Percentiles rank a stretch among this genome's conserved stretches.
These are phyloP conservation scores for Phytophthora brassicae DNA, from an alignment of 352 stramenopile species.

Conservation along the genomic window DNA sequence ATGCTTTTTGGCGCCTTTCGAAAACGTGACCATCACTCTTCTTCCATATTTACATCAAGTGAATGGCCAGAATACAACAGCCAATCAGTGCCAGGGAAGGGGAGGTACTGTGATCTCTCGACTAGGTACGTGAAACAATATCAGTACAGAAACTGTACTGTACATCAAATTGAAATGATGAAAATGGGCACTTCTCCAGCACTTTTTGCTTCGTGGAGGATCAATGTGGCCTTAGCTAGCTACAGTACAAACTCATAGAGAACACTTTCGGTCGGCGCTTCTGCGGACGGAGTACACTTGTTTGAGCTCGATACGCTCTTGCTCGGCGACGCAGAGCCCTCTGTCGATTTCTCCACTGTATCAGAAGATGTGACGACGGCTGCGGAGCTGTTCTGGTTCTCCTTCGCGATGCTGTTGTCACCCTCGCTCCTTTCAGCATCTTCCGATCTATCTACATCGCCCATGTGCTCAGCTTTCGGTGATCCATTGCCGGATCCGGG, in stretches of 20 bases:
- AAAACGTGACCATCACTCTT: constrained; percentile 38
- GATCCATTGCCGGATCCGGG: constrained; percentile 3
- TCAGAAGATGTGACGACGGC: constrained; percentile 16
- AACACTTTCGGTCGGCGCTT: constrained; percentile 32
- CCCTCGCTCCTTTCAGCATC: constrained; percentile 9
- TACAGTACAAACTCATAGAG: constrained; percentile 76
- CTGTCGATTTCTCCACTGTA: constrained; percentile 21
- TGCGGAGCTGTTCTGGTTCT: constrained; percentile 21
- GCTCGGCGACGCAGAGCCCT: constrained; percentile 12
- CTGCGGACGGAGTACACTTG: constrained; percentile 18
- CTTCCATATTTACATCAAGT: constrained; percentile 13
- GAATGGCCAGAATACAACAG: constrained; percentile 4
- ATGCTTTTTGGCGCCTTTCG: constrained; percentile 21
- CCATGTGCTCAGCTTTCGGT: constrained; percentile 3
- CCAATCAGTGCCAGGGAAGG: constrained; percentile 13
- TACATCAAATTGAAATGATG: constrained; percentile 16
- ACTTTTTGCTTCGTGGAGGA: constrained; percentile 14
- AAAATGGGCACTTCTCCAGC: constrained; percentile 10
- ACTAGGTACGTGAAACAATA: not conserved
- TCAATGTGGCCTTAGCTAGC: constrained; percentile 8
- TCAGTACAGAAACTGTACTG: too few species aligned
- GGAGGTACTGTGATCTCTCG: not conserved
- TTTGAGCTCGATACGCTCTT: constrained; percentile 15
- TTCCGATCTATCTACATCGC: constrained; percentile 7
- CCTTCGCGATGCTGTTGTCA: constrained; percentile 16